These are phyloP conservation scores for Berberis vulgaris DNA, from an alignment of 164 flowering plant genomes.

Conservation along the genomic window DNA sequence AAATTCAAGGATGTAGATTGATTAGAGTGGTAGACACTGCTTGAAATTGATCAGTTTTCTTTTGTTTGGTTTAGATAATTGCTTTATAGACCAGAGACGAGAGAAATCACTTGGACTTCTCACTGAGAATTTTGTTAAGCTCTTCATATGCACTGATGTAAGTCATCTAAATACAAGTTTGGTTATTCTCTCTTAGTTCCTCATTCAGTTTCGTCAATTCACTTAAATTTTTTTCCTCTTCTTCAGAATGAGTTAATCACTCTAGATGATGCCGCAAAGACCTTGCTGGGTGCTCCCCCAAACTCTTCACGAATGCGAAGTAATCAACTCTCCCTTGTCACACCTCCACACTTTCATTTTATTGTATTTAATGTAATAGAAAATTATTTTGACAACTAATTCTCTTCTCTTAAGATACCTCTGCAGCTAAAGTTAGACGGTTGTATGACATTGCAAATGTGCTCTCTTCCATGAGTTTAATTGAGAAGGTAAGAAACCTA, in stretches of 20 bases:
- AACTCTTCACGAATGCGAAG: constrained; percentile 56
- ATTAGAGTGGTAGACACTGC: too few species aligned
- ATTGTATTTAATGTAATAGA: too few species aligned
- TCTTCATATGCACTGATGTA: constrained; percentile 74
- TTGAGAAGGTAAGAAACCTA: constrained; percentile 63
- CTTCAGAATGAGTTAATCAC: constrained; percentile 56
- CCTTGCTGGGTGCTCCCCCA: constrained; percentile 65
- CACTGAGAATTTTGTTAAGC: constrained; percentile 90
- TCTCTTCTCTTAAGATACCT: constrained; percentile 16
- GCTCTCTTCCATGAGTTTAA: constrained; percentile 79
- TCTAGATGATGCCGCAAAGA: constrained; percentile 84
- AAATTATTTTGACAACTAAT: constrained; percentile 10
- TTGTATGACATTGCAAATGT: constrained; percentile 98
- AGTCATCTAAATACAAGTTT: constrained; percentile 12
- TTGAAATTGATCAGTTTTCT: constrained; percentile 2
- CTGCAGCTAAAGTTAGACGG: constrained; percentile 92
- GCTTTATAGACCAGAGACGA: constrained; percentile 54
- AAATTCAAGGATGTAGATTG: too few species aligned
- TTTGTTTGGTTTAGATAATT: constrained; percentile 3
- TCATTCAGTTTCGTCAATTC: background rate
- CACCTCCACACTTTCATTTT: background rate
- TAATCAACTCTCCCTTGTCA: constrained; percentile 23
- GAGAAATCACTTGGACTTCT: constrained; percentile 90
- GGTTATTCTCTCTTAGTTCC: background rate
- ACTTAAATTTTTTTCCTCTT: background rate